A percentile compares a stretch with the other conserved stretches of the same genome.
Evolutionary conservation across 2,329 filamentous ascomycete species (phyloP).

Genomic region (Dryadomyces quercus-mongolicae): DNA sequence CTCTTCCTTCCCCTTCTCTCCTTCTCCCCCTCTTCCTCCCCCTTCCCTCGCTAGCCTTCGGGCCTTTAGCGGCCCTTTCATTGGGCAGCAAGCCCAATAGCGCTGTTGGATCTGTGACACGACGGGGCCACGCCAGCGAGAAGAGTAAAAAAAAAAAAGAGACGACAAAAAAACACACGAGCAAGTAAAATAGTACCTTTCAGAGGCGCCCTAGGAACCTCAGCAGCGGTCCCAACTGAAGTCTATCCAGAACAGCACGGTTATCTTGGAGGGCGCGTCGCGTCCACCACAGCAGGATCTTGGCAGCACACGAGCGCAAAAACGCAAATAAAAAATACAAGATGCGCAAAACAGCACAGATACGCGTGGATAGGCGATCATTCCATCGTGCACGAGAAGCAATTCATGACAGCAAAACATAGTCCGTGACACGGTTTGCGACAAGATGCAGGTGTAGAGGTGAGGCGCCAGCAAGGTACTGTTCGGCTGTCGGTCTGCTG

Average conservation of each 20-base stretch:
- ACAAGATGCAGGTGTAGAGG: neutral
- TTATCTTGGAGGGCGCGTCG: neutral
- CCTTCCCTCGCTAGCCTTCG: neutral
- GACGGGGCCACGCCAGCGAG: neutral
- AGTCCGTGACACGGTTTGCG: conserved; percentile 1
- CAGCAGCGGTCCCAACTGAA: conserved; percentile 1
- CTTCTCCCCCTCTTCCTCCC: neutral
- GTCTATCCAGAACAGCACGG: conserved; percentile 7
- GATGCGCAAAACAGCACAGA: neutral
- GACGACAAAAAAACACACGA: neutral
- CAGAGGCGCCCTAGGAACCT: conserved; percentile 2
- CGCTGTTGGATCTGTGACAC: conserved; percentile 2
- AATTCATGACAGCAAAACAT: neutral
- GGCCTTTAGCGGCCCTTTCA: conserved; percentile 8
- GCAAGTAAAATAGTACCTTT: neutral
- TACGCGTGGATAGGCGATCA: neutral
- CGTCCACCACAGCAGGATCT: neutral
- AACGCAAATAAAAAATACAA: neutral
- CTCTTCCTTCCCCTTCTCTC: neutral
- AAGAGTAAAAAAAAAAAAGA: neutral
- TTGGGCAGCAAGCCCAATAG: conserved; percentile 7
- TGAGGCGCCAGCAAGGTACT: neutral
- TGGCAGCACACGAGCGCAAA: conserved; percentile 1
- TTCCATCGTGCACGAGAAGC: neutral
- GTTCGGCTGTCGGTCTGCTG: neutral